These are phyloP conservation scores for Eleusine indica DNA, from an alignment of 176 grass and related monocot species.

Conservation along the genomic window DNA sequence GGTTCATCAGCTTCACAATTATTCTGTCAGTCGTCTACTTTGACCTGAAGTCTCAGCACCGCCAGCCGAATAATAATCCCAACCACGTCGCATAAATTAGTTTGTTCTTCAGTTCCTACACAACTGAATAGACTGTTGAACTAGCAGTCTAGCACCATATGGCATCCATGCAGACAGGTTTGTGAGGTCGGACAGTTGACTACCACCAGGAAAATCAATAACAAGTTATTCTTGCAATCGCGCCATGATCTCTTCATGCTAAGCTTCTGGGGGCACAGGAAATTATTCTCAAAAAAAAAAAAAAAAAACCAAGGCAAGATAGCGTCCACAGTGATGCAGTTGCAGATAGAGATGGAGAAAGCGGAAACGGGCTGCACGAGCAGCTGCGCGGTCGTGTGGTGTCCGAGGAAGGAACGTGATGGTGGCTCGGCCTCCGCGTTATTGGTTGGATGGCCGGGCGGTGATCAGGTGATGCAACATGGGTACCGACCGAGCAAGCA, in stretches of 20 bases:
- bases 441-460: background rate
- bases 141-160: too few species aligned
- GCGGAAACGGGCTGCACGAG: too few species aligned
- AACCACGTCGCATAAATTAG: background rate
- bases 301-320: background rate
- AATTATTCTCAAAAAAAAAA: too few species aligned
- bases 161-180: background rate
- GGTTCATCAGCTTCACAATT: background rate
- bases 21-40: background rate
- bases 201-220: background rate
- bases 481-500: background rate
- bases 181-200: background rate
- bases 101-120: too few species aligned
- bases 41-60: conserved; percentile 2
- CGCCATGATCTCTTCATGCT: too few species aligned
- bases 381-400: background rate
- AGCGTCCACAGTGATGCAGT: background rate
- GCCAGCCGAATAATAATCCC: background rate
- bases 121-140: too few species aligned
- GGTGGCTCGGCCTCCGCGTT: background rate
- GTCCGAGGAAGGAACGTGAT: conserved; percentile 1
- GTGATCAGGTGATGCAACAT: too few species aligned
- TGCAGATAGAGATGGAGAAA: too few species aligned
- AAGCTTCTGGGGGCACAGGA: too few species aligned
- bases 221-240: too few species aligned